Evolutionary conservation across 257 asterid species (phyloP).

Genomic region (Primulina tabacum): DNA sequence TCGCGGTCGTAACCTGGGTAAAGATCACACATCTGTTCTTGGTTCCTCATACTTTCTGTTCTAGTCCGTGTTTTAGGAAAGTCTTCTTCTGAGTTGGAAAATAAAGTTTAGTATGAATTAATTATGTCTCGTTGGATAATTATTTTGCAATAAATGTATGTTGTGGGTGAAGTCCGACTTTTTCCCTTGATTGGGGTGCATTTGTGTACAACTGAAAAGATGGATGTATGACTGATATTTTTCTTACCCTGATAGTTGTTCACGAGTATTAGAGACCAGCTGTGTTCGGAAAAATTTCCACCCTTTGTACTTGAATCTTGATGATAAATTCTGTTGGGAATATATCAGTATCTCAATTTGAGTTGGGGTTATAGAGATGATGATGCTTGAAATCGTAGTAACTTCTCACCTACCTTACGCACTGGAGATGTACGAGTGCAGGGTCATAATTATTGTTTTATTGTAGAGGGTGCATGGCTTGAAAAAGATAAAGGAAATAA

Average conservation of each 20-base stretch:
- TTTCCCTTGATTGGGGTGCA: not conserved
- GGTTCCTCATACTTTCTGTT: slow-evolving; percentile 58
- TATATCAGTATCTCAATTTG: too few species aligned
- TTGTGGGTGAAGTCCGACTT: not conserved
- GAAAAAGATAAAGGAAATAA: too few species aligned
- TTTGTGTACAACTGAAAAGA: not conserved
- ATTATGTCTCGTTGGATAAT: not conserved
- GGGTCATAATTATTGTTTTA: too few species aligned
- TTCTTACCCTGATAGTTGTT: not conserved
- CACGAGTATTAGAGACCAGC: too few species aligned
- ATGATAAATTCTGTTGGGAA: too few species aligned
- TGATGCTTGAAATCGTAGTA: too few species aligned
- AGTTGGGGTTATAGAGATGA: too few species aligned
- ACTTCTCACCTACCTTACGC: too few species aligned
- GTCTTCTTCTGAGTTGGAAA: not conserved
- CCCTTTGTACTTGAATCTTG: too few species aligned
- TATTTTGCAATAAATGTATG: slow-evolving; percentile 11
- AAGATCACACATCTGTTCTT: slow-evolving; percentile 70
- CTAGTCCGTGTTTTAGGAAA: slow-evolving; percentile 20
- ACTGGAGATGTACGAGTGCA: too few species aligned
- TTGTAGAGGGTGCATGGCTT: too few species aligned
- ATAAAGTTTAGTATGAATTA: not conserved
- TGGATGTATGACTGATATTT: not conserved
- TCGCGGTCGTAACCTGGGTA: slow-evolving; percentile 79
- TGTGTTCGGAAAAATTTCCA: too few species aligned